Evolutionary conservation across 805 yeast species (phyloP).

Genomic region (Yarrowia bubula): DNA sequence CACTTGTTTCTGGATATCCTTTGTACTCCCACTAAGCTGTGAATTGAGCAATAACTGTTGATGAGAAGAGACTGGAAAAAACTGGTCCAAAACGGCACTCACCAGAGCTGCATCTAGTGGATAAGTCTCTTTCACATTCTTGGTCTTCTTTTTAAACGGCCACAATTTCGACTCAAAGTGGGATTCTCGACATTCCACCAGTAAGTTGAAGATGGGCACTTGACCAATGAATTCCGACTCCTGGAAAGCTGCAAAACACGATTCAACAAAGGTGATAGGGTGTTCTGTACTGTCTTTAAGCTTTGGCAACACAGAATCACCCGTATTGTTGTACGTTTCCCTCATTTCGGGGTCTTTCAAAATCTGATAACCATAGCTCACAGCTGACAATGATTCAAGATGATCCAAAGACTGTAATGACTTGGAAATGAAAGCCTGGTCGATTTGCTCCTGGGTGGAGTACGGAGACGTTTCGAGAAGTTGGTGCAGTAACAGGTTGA

Average conservation of each 20-base stretch:
- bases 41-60: background rate
- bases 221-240: constrained; percentile 10
- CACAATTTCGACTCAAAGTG: background rate
- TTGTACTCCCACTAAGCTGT: background rate
- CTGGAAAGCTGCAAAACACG: constrained; percentile 8
- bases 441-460: constrained; percentile 23
- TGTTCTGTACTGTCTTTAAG: background rate
- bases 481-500: constrained; percentile 12
- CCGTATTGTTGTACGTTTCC: constrained; percentile 10
- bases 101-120: constrained; percentile 2
- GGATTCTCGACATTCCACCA: background rate
- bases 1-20: constrained; percentile 10
- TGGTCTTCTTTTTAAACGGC: background rate
- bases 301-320: background rate
- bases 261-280: background rate
- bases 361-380: constrained; percentile 12
- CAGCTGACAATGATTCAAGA: constrained; percentile 9
- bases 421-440: constrained; percentile 15
- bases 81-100: background rate
- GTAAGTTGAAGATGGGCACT: background rate
- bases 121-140: background rate
- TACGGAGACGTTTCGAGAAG: constrained; percentile 5
- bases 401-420: background rate
- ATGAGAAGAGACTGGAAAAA: background rate
- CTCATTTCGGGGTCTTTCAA: constrained; percentile 1